These are phyloP conservation scores for Pestalotiopsis sp. DNA, from an alignment of 2,329 filamentous ascomycete species.

Conservation along the genomic window DNA sequence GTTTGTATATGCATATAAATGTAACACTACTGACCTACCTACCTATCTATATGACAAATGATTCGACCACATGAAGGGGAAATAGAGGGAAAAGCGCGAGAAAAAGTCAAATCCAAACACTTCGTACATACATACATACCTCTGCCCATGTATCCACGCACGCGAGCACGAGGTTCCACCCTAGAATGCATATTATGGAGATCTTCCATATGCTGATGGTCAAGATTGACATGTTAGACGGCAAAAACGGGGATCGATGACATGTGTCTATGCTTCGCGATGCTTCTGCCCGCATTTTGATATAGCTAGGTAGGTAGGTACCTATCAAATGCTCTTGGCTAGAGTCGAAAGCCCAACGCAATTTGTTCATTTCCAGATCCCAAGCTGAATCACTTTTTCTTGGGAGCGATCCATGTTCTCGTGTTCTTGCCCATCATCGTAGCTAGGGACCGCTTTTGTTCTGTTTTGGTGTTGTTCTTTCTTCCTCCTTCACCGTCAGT, in stretches of 20 bases:
- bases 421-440: not conserved
- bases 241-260: not conserved
- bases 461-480: not conserved
- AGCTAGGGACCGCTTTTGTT: not conserved
- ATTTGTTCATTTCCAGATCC: not conserved
- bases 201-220: not conserved
- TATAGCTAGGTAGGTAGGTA: not conserved
- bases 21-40: too few species aligned
- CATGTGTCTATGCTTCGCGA: not conserved
- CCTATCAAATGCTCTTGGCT: not conserved
- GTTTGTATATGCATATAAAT: too few species aligned
- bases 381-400: not conserved
- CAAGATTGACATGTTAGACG: not conserved
- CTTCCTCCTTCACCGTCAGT: not conserved
- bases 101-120: too few species aligned
- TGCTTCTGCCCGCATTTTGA: not conserved
- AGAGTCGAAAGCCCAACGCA: not conserved
- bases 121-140: too few species aligned
- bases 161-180: not conserved
- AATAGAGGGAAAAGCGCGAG: too few species aligned
- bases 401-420: not conserved
- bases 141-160: not conserved
- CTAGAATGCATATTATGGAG: not conserved
- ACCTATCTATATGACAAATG: too few species aligned
- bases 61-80: too few species aligned